A percentile compares a stretch with the other conserved stretches of the same genome.
Conservation (phyloP, 1,139 yeast species). For the Barnettozyma hawaiiensis region DNA sequence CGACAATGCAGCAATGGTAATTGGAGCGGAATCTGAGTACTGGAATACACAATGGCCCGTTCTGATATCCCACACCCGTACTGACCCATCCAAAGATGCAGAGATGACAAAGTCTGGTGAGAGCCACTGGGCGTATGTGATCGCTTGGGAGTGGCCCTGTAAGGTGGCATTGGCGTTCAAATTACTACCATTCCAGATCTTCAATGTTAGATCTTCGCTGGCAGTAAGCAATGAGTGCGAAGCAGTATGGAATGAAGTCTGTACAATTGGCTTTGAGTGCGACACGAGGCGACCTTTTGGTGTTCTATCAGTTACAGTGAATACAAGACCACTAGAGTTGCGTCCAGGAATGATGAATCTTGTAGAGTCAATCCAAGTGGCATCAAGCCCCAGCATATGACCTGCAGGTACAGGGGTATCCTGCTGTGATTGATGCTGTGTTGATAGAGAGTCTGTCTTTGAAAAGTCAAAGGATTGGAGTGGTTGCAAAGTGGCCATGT, state of each 20-base stretch:
- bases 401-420: not conserved
- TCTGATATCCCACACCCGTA: conserved; percentile 61
- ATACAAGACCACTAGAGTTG: conserved; percentile 52
- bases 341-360: conserved; percentile 68
- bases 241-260: conserved; percentile 45
- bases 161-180: conserved; percentile 40
- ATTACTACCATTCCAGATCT: conserved; percentile 68
- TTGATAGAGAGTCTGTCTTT: conserved; percentile 4
- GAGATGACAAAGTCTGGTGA: conserved; percentile 34
- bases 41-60: conserved; percentile 36
- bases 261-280: conserved; percentile 58
- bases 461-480: conserved; percentile 35
- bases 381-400: conserved; percentile 41
- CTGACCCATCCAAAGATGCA: conserved; percentile 64
- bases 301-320: conserved; percentile 45
- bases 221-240: conserved; percentile 61
- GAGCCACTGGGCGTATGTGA: conserved; percentile 53
- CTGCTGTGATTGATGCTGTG: conserved; percentile 1
- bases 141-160: conserved; percentile 50
- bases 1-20: conserved; percentile 42
- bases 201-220: conserved; percentile 67
- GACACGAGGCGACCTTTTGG: conserved; percentile 42
- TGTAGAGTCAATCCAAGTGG: conserved; percentile 67
- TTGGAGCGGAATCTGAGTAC: conserved; percentile 30
- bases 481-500: conserved; percentile 42